Evolutionary conservation across 1,139 yeast species (phyloP).

Genomic region (Hemisphaericaspora xylofermentans): DNA sequence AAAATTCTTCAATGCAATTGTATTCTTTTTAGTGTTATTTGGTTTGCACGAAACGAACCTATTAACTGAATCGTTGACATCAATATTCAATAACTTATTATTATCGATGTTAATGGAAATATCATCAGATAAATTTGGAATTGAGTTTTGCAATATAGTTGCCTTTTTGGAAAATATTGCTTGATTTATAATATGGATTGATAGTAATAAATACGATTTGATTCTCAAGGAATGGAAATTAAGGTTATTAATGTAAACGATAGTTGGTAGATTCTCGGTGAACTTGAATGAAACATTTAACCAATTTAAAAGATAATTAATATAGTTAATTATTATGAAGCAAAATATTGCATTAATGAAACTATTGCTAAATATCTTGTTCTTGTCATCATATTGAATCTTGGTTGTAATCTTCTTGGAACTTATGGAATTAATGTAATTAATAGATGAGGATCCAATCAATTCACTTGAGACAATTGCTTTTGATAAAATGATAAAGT

Average conservation of each 20-base stretch:
- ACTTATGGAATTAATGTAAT: conserved; percentile 16
- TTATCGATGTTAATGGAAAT: conserved; percentile 13
- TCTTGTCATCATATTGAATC: conserved; percentile 19
- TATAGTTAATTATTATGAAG: conserved; percentile 29
- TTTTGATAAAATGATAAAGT: conserved; percentile 46
- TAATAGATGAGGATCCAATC: conserved; percentile 36
- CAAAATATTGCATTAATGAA: conserved; percentile 29
- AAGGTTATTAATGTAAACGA: conserved; percentile 12
- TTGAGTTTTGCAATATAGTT: conserved; percentile 13
- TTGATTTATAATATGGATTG: conserved; percentile 16
- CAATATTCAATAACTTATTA: conserved; percentile 14
- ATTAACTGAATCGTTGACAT: conserved; percentile 8
- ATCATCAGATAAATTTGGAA: conserved; percentile 15
- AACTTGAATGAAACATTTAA: conserved; percentile 14
- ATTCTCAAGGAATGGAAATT: conserved; percentile 9
- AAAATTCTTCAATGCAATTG: conserved; percentile 55
- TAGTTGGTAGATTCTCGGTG: background rate
- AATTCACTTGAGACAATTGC: conserved; percentile 51
- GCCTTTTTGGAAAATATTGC: conserved; percentile 13
- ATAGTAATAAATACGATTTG: conserved; percentile 15
- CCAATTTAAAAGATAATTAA: conserved; percentile 25
- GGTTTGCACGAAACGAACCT: conserved; percentile 2
- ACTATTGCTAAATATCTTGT: conserved; percentile 19
- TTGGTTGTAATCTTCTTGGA: conserved; percentile 18
- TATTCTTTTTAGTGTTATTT: conserved; percentile 10